These are phyloP conservation scores for Penicillium riverlandense DNA, from an alignment of 495 filamentous ascomycete species.

Conservation along the genomic window DNA sequence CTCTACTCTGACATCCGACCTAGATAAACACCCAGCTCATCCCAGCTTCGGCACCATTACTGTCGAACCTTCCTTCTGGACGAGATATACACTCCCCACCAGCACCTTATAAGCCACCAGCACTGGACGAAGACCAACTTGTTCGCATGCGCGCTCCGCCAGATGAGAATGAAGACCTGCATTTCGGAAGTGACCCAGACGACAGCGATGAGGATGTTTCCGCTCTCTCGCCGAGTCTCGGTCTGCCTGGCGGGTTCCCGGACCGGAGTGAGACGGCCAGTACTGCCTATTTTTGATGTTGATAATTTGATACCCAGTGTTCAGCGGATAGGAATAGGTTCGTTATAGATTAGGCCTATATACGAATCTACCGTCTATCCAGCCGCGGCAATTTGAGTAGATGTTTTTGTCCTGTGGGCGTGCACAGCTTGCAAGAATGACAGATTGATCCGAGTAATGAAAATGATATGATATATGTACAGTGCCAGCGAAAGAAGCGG, in stretches of 20 bases:
- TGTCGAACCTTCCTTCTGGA: conserved; percentile 76
- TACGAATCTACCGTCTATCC: too few relatives aligned
- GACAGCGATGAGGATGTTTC: conserved; percentile 43
- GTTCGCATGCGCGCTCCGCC: conserved; percentile 40
- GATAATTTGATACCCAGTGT: conserved; percentile 25
- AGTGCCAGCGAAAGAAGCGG: conserved; percentile 5
- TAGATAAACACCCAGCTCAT: conserved; percentile 77
- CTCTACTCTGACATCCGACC: neutral
- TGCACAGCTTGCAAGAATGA: neutral
- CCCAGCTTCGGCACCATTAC: conserved; percentile 58
- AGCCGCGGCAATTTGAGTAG: too few relatives aligned
- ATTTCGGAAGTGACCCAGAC: conserved; percentile 27
- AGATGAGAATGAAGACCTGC: conserved; percentile 22
- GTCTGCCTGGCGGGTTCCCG: conserved; percentile 38
- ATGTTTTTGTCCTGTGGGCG: too few relatives aligned
- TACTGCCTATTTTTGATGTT: conserved; percentile 32
- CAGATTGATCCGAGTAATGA: conserved; percentile 7
- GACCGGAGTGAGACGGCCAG: conserved; percentile 25
- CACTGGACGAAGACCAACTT: conserved; percentile 50
- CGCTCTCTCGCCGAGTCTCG: conserved; percentile 8
- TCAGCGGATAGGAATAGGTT: neutral
- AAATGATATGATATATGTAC: conserved; percentile 14
- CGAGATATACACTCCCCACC: conserved; percentile 70
- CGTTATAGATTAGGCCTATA: neutral
- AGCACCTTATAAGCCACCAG: conserved; percentile 50